Percentiles rank a stretch among this genome's conserved stretches.
Conservation (phyloP, 75 land plant genomes). For the Azolla pinnata region DNA sequence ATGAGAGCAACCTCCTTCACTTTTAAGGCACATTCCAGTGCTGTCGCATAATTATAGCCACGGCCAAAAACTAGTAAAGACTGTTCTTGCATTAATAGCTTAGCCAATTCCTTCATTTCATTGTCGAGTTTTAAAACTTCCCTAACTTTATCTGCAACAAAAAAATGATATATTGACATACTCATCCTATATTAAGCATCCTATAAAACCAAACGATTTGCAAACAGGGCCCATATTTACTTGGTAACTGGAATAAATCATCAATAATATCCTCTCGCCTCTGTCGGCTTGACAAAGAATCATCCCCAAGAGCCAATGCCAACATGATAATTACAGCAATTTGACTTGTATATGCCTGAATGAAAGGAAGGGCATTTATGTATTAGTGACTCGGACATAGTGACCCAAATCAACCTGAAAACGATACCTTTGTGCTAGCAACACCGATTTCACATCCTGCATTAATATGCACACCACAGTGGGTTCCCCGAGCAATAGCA, state of each 20-base stretch:
- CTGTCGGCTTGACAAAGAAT: constrained; percentile 57
- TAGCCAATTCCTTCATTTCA: constrained; percentile 92
- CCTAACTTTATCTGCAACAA: constrained; percentile 53
- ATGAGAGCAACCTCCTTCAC: constrained; percentile 94
- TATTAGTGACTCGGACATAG: background rate
- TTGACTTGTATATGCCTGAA: constrained; percentile 95
- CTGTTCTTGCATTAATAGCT: constrained; percentile 64
- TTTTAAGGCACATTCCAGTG: constrained; percentile 93
- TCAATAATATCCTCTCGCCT: constrained; percentile 75
- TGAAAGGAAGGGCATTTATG: background rate
- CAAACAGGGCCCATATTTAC: constrained; percentile 26
- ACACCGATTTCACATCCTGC: constrained; percentile 98
- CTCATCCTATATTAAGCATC: too few species aligned
- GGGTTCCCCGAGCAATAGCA: constrained; percentile 86
- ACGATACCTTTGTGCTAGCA: constrained; percentile 91
- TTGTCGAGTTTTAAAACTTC: constrained; percentile 81
- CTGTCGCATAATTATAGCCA: constrained; percentile 97
- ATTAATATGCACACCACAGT: constrained; percentile 97
- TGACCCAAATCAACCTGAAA: background rate
- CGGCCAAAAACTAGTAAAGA: constrained; percentile 93
- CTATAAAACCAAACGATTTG: too few species aligned
- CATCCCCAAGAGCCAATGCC: constrained; percentile 89
- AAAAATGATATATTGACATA: background rate
- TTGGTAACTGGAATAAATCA: constrained; percentile 66
- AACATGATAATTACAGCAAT: constrained; percentile 94